phyloP scores from a whole-genome alignment of 257 asterid species.

The Osmanthus fragrans region DNA sequence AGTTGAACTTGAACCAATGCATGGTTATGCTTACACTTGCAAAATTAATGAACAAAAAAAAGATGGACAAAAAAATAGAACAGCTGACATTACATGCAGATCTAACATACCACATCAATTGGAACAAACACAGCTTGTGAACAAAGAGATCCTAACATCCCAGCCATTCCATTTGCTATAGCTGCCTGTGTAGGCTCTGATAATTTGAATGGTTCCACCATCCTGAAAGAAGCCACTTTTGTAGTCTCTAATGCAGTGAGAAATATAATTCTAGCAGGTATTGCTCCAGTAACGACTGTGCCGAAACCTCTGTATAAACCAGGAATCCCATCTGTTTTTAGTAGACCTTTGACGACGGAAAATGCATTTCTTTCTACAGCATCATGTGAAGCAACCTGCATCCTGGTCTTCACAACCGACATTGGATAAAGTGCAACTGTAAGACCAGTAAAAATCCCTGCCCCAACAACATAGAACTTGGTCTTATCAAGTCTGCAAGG shows the following conservation, averaged over 20 bases:
- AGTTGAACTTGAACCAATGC: not conserved
- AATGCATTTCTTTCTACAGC: constrained; percentile 66
- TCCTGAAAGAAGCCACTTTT: constrained; percentile 66
- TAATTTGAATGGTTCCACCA: constrained; percentile 69
- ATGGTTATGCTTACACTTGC: not conserved
- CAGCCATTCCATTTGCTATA: constrained; percentile 84
- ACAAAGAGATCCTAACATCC: constrained; percentile 85
- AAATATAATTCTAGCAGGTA: constrained; percentile 86
- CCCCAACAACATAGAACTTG: constrained; percentile 81
- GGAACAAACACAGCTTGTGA: constrained; percentile 89
- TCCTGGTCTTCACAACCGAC: constrained; percentile 87
- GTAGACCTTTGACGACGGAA: constrained; percentile 68
- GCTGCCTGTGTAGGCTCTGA: constrained; percentile 92
- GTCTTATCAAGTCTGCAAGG: constrained; percentile 75
- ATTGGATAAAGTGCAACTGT: constrained; percentile 87
- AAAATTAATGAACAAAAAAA: not conserved
- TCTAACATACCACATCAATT: constrained; percentile 77
- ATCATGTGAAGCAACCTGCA: constrained; percentile 70
- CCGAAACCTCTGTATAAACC: constrained; percentile 91
- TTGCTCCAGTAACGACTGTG: constrained; percentile 80
- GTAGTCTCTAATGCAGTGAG: constrained; percentile 88
- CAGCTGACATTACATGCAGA: not conserved
- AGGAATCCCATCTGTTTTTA: constrained; percentile 73
- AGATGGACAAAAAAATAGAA: not conserved
- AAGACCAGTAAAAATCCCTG: constrained; percentile 82